These are phyloP conservation scores for Populus tomentosa DNA, from an alignment of 441 rosid genomes.

Conservation along the genomic window DNA sequence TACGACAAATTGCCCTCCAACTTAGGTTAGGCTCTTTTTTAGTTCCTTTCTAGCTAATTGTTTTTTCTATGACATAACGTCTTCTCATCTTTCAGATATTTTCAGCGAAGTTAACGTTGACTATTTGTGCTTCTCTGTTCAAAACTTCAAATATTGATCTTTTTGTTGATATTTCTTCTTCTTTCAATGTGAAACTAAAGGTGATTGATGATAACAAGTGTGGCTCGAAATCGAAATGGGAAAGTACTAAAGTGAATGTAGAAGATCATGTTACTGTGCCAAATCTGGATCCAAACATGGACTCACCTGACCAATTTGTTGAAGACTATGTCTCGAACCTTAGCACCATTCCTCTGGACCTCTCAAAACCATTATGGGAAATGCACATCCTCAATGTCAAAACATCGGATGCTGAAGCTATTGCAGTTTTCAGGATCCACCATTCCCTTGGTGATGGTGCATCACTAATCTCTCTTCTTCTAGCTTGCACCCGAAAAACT, in stretches of 20 bases:
- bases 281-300: conserved; percentile 15
- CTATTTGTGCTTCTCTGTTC: background rate
- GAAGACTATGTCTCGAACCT: conserved; percentile 35
- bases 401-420: conserved; percentile 34
- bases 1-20: background rate
- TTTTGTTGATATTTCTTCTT: background rate
- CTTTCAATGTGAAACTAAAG: background rate
- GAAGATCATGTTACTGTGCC: conserved; percentile 34
- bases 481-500: conserved; percentile 27
- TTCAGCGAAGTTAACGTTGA: too few species aligned
- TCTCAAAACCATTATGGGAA: conserved; percentile 40
- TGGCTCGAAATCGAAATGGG: conserved; percentile 33
- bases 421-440: conserved; percentile 31
- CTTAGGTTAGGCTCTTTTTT: background rate
- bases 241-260: conserved; percentile 24
- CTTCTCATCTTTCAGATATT: too few species aligned
- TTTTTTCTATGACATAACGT: too few species aligned
- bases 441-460: conserved; percentile 45
- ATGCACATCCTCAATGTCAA: conserved; percentile 35
- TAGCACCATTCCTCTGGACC: conserved; percentile 28
- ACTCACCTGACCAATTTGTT: conserved; percentile 28
- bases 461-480: conserved; percentile 39
- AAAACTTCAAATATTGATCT: background rate
- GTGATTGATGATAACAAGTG: conserved; percentile 1
- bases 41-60: too few species aligned